phyloP scores from a whole-genome alignment of 2,329 filamentous ascomycete species.

The Esteya vermicola region DNA sequence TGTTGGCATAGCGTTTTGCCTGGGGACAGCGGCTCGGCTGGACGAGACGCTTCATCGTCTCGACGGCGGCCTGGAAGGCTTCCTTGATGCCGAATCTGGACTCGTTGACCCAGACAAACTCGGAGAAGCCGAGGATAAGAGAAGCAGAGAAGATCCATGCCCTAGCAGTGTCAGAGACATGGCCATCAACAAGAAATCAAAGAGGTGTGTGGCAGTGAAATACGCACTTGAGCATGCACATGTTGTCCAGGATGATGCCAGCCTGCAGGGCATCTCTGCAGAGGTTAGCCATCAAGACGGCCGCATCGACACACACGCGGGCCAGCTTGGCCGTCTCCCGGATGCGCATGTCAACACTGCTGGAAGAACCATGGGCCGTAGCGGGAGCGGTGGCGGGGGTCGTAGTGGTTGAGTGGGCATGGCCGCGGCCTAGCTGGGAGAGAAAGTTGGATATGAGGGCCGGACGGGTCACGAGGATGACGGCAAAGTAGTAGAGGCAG shows the following conservation, averaged over 20 bases:
- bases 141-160: background rate
- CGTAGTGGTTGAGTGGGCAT: background rate
- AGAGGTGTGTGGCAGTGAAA: background rate
- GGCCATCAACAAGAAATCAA: background rate
- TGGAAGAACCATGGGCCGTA: too few species aligned
- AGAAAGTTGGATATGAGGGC: constrained; percentile 9
- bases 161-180: background rate
- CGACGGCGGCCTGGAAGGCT: constrained; percentile 1
- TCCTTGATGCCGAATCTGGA: background rate
- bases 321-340: constrained; percentile 5
- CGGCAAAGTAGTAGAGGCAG: constrained; percentile 10
- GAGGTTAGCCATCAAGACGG: constrained; percentile 9
- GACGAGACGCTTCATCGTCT: constrained; percentile 5
- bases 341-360: too few species aligned
- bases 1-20: constrained; percentile 8
- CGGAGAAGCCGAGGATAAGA: background rate
- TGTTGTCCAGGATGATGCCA: constrained; percentile 8
- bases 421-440: constrained; percentile 1
- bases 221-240: constrained; percentile 1
- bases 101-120: background rate
- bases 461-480: constrained; percentile 9
- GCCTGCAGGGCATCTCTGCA: constrained; percentile 7
- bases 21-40: constrained; percentile 9
- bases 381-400: too few species aligned
- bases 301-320: constrained; percentile 8